A percentile compares a stretch with the other conserved stretches of the same genome.
phyloP scores from a whole-genome alignment of 1,139 yeast species.

The Ogataea hybrid region DNA sequence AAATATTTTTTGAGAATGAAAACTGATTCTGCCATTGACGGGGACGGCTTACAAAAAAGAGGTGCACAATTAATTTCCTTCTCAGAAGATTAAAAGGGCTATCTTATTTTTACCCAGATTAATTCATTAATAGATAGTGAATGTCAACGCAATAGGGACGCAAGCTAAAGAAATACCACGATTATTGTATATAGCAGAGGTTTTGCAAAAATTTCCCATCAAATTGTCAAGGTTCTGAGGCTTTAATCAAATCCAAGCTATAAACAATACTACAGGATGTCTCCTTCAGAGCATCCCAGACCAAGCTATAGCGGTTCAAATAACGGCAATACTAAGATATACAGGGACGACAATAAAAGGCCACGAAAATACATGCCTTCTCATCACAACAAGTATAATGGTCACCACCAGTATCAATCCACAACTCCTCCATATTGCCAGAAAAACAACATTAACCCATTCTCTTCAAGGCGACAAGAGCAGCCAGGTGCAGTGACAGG shows the following conservation, averaged over 20 bases:
- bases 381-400: slow-evolving; percentile 14
- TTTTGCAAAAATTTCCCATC: no score
- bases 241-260: no score
- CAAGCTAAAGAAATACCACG: no score
- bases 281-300: slow-evolving; percentile 24
- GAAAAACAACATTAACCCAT: slow-evolving; percentile 23
- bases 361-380: slow-evolving; percentile 21
- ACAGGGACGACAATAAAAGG: slow-evolving; percentile 26
- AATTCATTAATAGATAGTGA: background rate
- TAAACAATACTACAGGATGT: slow-evolving; percentile 10
- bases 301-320: slow-evolving; percentile 14
- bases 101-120: background rate
- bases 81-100: slow-evolving; percentile 5
- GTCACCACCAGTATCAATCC: slow-evolving; percentile 16
- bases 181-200: no score
- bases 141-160: slow-evolving; percentile 1
- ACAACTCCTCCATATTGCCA: slow-evolving; percentile 25
- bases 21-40: slow-evolving; percentile 2
- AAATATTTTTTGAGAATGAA: background rate
- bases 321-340: slow-evolving; percentile 19
- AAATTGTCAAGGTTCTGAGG: no score
- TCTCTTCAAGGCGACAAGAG: slow-evolving; percentile 28
- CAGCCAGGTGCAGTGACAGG: slow-evolving; percentile 14
- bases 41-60: slow-evolving; percentile 1
- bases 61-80: slow-evolving; percentile 8